phyloP scores from a whole-genome alignment of 2,329 filamentous ascomycete genomes.

The Parafenestella ontariensis region DNA sequence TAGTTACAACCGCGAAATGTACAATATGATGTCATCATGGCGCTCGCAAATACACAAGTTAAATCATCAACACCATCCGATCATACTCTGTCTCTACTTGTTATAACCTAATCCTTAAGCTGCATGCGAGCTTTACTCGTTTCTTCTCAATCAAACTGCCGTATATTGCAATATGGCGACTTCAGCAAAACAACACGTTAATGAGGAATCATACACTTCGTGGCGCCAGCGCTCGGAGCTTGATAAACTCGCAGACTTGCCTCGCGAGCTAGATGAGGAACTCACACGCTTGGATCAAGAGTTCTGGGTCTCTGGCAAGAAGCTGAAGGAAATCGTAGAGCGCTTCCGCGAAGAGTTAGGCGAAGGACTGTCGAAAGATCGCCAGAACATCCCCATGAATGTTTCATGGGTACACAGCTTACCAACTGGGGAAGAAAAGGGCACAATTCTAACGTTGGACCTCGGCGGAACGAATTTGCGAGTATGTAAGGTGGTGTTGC shows the following conservation, averaged over 20 bases:
- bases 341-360: slow-evolving; percentile 34
- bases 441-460: slow-evolving; percentile 87
- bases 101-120: neutral
- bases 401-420: slow-evolving; percentile 94
- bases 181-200: slow-evolving; percentile 14
- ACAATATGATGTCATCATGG: slow-evolving; percentile 26
- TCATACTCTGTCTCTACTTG: neutral
- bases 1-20: neutral
- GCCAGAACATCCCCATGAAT: slow-evolving; percentile 77
- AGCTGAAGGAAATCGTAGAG: slow-evolving; percentile 31
- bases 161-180: slow-evolving; percentile 12
- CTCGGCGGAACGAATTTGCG: slow-evolving; percentile 97
- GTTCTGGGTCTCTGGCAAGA: slow-evolving; percentile 30
- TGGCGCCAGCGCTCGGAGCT: slow-evolving; percentile 30
- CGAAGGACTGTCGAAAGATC: slow-evolving; percentile 27
- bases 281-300: slow-evolving; percentile 27
- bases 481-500: slow-evolving; percentile 90
- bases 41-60: slow-evolving; percentile 3
- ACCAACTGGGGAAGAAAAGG: slow-evolving; percentile 85
- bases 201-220: slow-evolving; percentile 18
- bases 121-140: neutral
- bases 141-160: neutral
- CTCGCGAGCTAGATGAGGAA: slow-evolving; percentile 26
- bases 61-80: neutral
- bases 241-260: slow-evolving; percentile 22